Percentiles rank a stretch among this genome's conserved stretches.
These are phyloP conservation scores for Colletotrichum sp. DNA, from an alignment of 2,329 filamentous ascomycete species.

Conservation along the genomic window DNA sequence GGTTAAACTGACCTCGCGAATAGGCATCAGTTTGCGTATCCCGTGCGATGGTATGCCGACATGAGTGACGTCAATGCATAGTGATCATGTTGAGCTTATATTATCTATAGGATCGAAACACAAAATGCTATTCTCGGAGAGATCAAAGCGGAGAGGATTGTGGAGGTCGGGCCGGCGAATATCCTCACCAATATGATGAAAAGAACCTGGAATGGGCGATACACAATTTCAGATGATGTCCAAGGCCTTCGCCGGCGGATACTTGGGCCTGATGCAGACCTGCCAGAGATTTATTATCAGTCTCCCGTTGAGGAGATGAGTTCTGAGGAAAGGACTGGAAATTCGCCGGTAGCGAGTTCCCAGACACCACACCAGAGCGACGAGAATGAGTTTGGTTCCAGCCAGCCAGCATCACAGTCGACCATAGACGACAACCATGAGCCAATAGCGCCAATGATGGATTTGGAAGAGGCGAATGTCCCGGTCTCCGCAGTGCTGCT, in stretches of 20 bases:
- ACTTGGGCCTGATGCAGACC: slow-evolving; percentile 98
- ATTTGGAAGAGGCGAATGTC: slow-evolving; percentile 85
- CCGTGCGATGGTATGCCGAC: slow-evolving; percentile 75
- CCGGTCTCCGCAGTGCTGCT: slow-evolving; percentile 88
- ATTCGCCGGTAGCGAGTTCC: background rate
- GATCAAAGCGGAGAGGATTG: slow-evolving; percentile 93
- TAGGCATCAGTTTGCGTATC: slow-evolving; percentile 88
- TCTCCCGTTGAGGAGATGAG: slow-evolving; percentile 74
- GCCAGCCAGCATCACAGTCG: background rate
- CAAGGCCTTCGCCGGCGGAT: slow-evolving; percentile 96
- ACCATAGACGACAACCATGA: background rate
- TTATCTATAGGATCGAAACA: slow-evolving; percentile 78
- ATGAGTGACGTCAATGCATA: background rate
- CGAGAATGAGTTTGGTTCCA: background rate
- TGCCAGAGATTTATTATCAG: slow-evolving; percentile 99
- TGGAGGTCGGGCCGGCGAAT: slow-evolving; percentile 95
- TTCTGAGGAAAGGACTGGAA: background rate
- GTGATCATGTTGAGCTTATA: background rate
- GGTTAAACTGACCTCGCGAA: background rate
- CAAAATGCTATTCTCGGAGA: slow-evolving; percentile 99
- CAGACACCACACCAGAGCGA: background rate
- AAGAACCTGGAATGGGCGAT: slow-evolving; percentile 92
- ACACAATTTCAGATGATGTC: slow-evolving; percentile 96
- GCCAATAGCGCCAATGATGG: slow-evolving; percentile 51
- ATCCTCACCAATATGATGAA: slow-evolving; percentile 97